phyloP scores from a whole-genome alignment of 441 rosid genomes.

The Isatis lusitanica region DNA sequence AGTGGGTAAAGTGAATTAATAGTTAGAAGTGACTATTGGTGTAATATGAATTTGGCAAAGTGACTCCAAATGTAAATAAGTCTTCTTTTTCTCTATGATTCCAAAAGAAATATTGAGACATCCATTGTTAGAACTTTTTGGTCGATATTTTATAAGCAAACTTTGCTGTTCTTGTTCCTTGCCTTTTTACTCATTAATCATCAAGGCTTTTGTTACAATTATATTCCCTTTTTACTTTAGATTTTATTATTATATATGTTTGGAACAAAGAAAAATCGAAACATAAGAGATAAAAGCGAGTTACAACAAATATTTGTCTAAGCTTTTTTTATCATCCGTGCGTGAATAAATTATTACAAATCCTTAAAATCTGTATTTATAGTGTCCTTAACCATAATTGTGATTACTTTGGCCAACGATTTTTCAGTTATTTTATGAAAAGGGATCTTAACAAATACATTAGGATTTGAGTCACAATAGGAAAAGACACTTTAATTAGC shows the following conservation, averaged over 20 bases:
- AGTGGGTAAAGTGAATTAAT: too few relatives aligned
- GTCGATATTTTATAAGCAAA: slow-evolving; percentile 19
- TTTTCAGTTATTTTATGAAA: background rate
- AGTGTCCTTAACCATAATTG: background rate
- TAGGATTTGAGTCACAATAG: background rate
- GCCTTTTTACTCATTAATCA: slow-evolving; percentile 27
- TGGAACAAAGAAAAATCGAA: background rate
- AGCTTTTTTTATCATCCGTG: background rate
- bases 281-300: background rate
- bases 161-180: slow-evolving; percentile 33
- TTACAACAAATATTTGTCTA: background rate
- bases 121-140: slow-evolving; percentile 32
- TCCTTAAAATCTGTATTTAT: too few relatives aligned
- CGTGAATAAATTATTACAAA: too few relatives aligned
- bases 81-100: background rate
- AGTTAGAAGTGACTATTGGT: too few relatives aligned
- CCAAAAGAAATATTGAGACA: background rate
- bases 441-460: background rate
- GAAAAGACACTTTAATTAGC: background rate
- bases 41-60: too few relatives aligned
- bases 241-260: background rate
- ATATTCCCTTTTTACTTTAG: slow-evolving; percentile 4
- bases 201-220: slow-evolving; percentile 13
- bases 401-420: background rate
- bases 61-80: too few relatives aligned